Conservation (phyloP, 2,329 filamentous ascomycete species). For the Biscogniauxia mediterranea region DNA sequence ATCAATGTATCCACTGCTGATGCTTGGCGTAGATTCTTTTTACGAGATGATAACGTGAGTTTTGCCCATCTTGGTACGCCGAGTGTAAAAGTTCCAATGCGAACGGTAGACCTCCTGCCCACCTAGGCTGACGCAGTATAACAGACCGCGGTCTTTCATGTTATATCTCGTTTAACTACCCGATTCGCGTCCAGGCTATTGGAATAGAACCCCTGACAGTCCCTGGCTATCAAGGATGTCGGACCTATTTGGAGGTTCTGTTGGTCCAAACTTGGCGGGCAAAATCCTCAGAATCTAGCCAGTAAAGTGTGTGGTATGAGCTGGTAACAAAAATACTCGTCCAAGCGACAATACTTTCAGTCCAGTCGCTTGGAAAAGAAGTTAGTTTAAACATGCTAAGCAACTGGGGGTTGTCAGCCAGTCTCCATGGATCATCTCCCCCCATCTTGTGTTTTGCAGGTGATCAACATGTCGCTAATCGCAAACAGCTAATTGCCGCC, state of each 20-base stretch:
- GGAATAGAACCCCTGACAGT: not conserved
- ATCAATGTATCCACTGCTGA: not conserved
- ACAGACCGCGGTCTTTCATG: not conserved
- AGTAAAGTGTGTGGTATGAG: not conserved
- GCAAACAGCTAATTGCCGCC: not conserved
- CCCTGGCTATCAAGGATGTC: not conserved
- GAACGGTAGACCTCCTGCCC: not conserved
- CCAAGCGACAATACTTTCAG: not conserved
- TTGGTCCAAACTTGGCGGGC: not conserved
- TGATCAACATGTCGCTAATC: constrained; percentile 1
- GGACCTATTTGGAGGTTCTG: not conserved
- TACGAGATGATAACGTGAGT: not conserved
- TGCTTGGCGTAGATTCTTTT: not conserved
- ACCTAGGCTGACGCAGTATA: not conserved
- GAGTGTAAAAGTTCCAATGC: not conserved
- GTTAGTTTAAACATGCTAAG: not conserved
- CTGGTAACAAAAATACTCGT: not conserved
- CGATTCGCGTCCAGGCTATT: not conserved
- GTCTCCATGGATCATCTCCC: not conserved
- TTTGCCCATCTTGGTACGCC: not conserved
- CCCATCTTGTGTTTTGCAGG: constrained; percentile 3
- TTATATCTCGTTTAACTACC: not conserved
- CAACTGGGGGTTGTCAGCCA: not conserved
- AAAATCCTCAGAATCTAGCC: not conserved
- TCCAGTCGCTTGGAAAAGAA: not conserved